Evolutionary conservation across 1,139 yeast species (phyloP).

Genomic region (Pichia sp.): DNA sequence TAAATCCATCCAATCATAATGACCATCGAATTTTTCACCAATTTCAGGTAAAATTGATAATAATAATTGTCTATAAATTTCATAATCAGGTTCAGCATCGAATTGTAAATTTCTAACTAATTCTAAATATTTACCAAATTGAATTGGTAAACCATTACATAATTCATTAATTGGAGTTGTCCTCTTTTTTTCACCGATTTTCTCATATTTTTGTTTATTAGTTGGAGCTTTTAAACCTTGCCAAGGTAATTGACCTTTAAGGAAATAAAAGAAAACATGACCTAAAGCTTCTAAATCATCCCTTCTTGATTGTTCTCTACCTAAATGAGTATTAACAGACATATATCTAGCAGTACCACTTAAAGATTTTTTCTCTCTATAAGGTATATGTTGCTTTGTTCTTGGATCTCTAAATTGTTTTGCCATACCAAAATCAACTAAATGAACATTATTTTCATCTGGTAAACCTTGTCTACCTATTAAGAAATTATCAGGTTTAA

Average conservation of each 20-base stretch:
- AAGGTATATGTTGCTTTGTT: conserved; percentile 52
- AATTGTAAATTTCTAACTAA: conserved; percentile 65
- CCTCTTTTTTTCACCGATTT: conserved; percentile 79
- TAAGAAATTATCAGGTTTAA: conserved; percentile 91
- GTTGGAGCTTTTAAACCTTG: conserved; percentile 98
- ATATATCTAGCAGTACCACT: conserved; percentile 97
- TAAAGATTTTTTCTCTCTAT: conserved; percentile 72
- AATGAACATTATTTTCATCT: conserved; percentile 45
- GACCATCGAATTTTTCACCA: conserved; percentile 50
- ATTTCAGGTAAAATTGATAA: conserved; percentile 57
- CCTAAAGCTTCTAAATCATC: conserved; percentile 95
- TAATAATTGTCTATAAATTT: conserved; percentile 58
- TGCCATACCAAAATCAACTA: conserved; percentile 63
- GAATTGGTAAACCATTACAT: conserved; percentile 62
- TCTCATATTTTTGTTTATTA: conserved; percentile 92
- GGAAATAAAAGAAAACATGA: conserved; percentile 88
- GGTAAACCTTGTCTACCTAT: conserved; percentile 60
- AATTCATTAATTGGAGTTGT: conserved; percentile 62
- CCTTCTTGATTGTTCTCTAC: conserved; percentile 91
- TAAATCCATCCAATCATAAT: conserved; percentile 79
- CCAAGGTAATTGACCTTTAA: conserved; percentile 96
- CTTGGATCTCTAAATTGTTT: conserved; percentile 58
- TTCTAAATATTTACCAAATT: conserved; percentile 69
- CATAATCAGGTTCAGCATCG: conserved; percentile 75
- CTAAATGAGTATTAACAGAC: conserved; percentile 96